phyloP scores from a whole-genome alignment of 2,329 filamentous ascomycete genomes.

The Neofusicoccum cordaticola region DNA sequence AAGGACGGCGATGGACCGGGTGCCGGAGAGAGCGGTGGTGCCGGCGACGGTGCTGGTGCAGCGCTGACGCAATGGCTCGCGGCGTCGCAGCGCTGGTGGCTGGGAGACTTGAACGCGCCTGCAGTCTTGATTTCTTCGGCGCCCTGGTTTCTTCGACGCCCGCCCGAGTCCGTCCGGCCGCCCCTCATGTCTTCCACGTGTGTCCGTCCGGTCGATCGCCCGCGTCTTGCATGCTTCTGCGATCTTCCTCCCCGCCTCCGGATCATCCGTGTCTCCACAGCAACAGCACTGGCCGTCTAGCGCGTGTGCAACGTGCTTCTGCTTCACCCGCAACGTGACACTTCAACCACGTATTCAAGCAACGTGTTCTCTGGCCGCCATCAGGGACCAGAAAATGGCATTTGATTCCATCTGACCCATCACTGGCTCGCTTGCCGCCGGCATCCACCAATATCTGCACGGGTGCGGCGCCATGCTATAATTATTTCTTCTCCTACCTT shows the following conservation, averaged over 20 bases:
- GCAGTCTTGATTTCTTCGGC: not conserved
- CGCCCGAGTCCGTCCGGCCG: not conserved
- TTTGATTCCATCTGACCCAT: too few relatives aligned
- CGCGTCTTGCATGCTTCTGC: not conserved
- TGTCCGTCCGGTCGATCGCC: not conserved
- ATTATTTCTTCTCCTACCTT: too few relatives aligned
- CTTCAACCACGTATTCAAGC: too few relatives aligned
- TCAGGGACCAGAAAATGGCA: too few relatives aligned
- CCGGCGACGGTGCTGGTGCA: not conserved
- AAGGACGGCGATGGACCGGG: not conserved
- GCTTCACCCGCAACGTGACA: too few relatives aligned
- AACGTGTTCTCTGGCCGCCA: too few relatives aligned
- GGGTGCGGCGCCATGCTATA: too few relatives aligned
- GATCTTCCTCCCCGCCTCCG: slow-evolving; percentile 11
- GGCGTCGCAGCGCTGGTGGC: not conserved
- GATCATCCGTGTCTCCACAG: slow-evolving; percentile 10
- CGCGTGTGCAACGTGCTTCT: too few relatives aligned
- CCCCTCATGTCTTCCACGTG: not conserved
- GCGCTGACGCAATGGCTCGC: slow-evolving; percentile 5
- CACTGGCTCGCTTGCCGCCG: too few relatives aligned
- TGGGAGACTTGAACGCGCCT: not conserved
- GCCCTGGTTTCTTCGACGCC: not conserved
- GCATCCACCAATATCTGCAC: too few relatives aligned
- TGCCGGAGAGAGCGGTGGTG: not conserved
- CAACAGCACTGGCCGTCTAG: slow-evolving; percentile 1